Evolutionary conservation across 805 yeast species (phyloP).

Genomic region (Metschnikowia kunwiensis): DNA sequence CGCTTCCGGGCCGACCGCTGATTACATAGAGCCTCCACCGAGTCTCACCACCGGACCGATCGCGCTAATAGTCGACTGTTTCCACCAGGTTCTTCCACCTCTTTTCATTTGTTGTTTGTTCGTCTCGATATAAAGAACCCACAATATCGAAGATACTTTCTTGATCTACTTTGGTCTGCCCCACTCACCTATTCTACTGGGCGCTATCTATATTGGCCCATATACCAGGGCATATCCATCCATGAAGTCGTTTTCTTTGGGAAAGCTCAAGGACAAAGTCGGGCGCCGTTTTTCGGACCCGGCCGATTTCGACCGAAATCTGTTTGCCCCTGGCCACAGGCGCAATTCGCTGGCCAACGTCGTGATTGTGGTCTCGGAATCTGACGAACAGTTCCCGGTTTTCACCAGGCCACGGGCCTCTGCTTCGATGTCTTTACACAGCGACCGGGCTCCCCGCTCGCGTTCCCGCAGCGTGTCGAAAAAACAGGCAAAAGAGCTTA

Average conservation of each 20-base stretch:
- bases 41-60: too few species aligned
- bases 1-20: too few species aligned
- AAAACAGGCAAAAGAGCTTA: conserved; percentile 35
- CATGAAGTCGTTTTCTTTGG: conserved; percentile 20
- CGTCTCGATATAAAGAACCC: too few species aligned
- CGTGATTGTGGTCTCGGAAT: conserved; percentile 21
- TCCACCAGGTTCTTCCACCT: too few species aligned
- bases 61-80: too few species aligned
- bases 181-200: too few species aligned
- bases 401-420: neutral
- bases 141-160: too few species aligned
- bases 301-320: conserved; percentile 21
- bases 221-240: too few species aligned
- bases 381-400: conserved; percentile 1
- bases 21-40: too few species aligned
- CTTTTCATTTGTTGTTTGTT: neutral
- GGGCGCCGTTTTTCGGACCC: conserved; percentile 28
- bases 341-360: conserved; percentile 24
- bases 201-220: too few species aligned
- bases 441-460: conserved; percentile 11
- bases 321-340: conserved; percentile 14
- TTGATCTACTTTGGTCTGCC: too few species aligned
- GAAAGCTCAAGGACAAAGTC: conserved; percentile 28
- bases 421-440: conserved; percentile 6
- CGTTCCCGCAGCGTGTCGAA: conserved; percentile 22